Evolutionary conservation across 345 rosid species (phyloP).

Genomic region (Brassica cretica): DNA sequence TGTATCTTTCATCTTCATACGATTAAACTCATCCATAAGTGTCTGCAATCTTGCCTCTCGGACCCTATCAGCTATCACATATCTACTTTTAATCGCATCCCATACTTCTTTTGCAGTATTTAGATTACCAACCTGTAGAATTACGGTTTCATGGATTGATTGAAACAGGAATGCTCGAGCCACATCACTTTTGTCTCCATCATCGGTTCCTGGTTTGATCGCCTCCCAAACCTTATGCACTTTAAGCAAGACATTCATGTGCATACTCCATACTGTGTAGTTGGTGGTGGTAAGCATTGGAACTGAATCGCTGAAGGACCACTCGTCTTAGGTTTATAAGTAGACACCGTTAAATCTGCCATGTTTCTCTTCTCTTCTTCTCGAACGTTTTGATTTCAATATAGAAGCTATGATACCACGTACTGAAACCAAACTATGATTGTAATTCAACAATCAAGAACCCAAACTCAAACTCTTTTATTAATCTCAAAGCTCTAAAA

Average conservation of each 20-base stretch:
- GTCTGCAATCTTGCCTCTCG: not conserved
- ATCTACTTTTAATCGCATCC: not conserved
- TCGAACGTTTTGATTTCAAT: too few relatives aligned
- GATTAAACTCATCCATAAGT: not conserved
- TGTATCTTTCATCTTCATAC: not conserved
- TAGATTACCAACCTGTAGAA: not conserved
- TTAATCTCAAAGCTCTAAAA: too few relatives aligned
- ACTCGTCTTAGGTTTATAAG: not conserved
- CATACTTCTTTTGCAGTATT: not conserved
- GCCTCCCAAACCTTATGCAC: not conserved
- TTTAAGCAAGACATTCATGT: not conserved
- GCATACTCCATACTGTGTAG: not conserved
- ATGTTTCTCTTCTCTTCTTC: not conserved
- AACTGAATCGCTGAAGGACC: not conserved
- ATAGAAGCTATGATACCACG: too few relatives aligned
- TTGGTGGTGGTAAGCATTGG: not conserved
- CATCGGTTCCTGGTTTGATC: not conserved
- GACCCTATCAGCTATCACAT: not conserved
- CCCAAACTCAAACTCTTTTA: too few relatives aligned
- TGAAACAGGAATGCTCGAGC: not conserved
- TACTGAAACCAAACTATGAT: too few relatives aligned
- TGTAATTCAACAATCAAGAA: too few relatives aligned
- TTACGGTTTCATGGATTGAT: not conserved
- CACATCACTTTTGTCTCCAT: not conserved
- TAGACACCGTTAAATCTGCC: not conserved